Conservation (phyloP, 1,139 yeast genomes). For the Spencermartinsiella ligniputridi region DNA sequence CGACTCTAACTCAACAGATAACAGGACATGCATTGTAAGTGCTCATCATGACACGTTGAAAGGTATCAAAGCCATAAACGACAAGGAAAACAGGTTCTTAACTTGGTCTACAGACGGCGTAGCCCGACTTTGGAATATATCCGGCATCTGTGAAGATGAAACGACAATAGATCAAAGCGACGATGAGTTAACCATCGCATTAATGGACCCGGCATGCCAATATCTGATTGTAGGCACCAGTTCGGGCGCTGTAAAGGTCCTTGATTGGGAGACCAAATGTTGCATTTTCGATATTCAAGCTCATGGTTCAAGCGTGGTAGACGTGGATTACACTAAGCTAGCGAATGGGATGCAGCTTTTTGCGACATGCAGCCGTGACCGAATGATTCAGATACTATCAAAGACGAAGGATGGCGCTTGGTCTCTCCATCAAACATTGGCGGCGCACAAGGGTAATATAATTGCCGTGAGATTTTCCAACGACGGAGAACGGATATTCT, state of each 20-base stretch:
- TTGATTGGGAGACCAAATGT: neutral
- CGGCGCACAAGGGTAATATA: constrained; percentile 54
- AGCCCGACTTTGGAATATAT: constrained; percentile 21
- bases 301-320: constrained; percentile 27
- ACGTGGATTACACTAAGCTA: constrained; percentile 19
- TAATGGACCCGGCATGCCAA: constrained; percentile 5
- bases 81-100: constrained; percentile 14
- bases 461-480: constrained; percentile 34
- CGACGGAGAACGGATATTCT: constrained; percentile 38
- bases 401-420: constrained; percentile 32
- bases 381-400: constrained; percentile 55
- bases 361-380: constrained; percentile 47
- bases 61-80: constrained; percentile 17
- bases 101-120: constrained; percentile 29
- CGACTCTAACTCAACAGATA: neutral
- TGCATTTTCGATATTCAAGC: constrained; percentile 22
- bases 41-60: constrained; percentile 15
- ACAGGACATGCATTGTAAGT: neutral
- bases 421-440: constrained; percentile 54
- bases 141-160: constrained; percentile 17
- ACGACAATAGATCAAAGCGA: neutral
- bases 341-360: constrained; percentile 13
- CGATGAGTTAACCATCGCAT: constrained; percentile 16
- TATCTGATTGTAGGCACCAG: constrained; percentile 21
- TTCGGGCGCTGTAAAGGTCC: constrained; percentile 17